Percentiles rank a stretch among this genome's conserved stretches.
These are phyloP conservation scores for Sporormia fimetaria DNA, from an alignment of 495 filamentous ascomycete genomes.

Conservation along the genomic window DNA sequence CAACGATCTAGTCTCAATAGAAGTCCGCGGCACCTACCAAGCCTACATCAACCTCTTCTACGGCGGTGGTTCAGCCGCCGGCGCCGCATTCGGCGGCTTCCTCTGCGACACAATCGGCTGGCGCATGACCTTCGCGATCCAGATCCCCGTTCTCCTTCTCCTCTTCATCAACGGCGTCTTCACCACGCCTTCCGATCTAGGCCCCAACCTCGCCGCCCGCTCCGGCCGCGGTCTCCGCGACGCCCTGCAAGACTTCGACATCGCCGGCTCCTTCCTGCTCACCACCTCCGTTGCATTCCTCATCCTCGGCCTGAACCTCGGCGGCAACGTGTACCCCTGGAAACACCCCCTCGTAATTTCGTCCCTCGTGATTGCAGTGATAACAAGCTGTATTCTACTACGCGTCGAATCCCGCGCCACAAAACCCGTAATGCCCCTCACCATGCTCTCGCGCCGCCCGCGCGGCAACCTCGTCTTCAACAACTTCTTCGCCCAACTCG, in stretches of 20 bases:
- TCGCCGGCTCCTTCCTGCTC: slow-evolving; percentile 53
- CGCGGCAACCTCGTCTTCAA: slow-evolving; percentile 56
- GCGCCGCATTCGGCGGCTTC: slow-evolving; percentile 60
- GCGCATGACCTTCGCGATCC: slow-evolving; percentile 59
- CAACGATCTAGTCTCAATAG: slow-evolving; percentile 64
- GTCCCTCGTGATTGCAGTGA: slow-evolving; percentile 46
- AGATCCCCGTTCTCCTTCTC: slow-evolving; percentile 53
- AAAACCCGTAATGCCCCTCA: slow-evolving; percentile 61
- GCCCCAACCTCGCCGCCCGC: slow-evolving; percentile 40
- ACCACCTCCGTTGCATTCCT: slow-evolving; percentile 52
- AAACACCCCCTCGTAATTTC: slow-evolving; percentile 55
- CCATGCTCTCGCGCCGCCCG: slow-evolving; percentile 47
- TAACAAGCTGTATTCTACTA: slow-evolving; percentile 49
- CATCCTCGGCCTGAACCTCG: slow-evolving; percentile 64
- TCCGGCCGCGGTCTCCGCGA: slow-evolving; percentile 41
- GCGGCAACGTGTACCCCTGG: slow-evolving; percentile 69
- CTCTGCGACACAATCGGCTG: slow-evolving; percentile 66
- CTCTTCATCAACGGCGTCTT: slow-evolving; percentile 45
- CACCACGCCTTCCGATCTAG: slow-evolving; percentile 51
- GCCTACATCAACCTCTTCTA: slow-evolving; percentile 63
- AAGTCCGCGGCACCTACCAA: slow-evolving; percentile 63
- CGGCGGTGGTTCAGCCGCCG: slow-evolving; percentile 51
- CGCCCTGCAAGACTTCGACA: slow-evolving; percentile 56
- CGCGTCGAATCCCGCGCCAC: slow-evolving; percentile 49
- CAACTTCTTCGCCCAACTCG: slow-evolving; percentile 53